A percentile compares a stretch with the other conserved stretches of the same genome.
Evolutionary conservation across 805 yeast genomes (phyloP).

Genomic region (Saturnispora dispora): DNA sequence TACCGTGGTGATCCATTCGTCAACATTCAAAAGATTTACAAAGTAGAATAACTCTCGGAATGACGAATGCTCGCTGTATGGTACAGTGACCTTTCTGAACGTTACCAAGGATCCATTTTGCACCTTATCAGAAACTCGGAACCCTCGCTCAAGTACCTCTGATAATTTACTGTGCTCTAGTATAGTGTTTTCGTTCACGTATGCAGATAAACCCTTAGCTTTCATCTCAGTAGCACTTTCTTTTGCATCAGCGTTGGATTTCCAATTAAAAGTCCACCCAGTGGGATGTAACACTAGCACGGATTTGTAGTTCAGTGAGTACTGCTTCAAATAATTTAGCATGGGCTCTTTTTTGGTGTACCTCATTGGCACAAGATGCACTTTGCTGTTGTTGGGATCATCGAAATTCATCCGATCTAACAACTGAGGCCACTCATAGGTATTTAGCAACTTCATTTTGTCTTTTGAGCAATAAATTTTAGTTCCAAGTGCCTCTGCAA

Average conservation of each 20-base stretch:
- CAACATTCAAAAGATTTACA: conserved; percentile 41
- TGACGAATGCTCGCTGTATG: conserved; percentile 93
- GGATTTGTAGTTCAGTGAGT: conserved; percentile 40
- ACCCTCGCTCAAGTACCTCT: conserved; percentile 9
- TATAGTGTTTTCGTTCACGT: conserved; percentile 9
- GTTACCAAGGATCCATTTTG: conserved; percentile 11
- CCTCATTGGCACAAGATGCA: conserved; percentile 69
- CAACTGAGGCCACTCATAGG: conserved; percentile 38
- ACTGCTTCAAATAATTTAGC: conserved; percentile 40
- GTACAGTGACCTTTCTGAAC: conserved; percentile 29
- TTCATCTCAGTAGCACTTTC: background rate
- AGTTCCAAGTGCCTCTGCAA: conserved; percentile 44
- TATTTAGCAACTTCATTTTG: conserved; percentile 38
- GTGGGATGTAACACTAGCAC: conserved; percentile 78
- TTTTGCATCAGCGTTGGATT: background rate
- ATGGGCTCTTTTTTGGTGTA: conserved; percentile 40
- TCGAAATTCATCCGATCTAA: conserved; percentile 32
- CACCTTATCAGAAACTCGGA: conserved; percentile 4
- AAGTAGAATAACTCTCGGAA: conserved; percentile 70
- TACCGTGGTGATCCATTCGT: conserved; percentile 72
- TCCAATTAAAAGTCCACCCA: conserved; percentile 67
- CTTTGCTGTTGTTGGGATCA: conserved; percentile 39
- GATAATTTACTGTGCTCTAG: background rate
- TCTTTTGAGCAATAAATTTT: conserved; percentile 46
- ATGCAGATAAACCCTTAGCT: conserved; percentile 7